Percentiles rank a stretch among this genome's conserved stretches.
These are phyloP conservation scores for Tagetes patula DNA, from an alignment of 129 eudicot species.

Conservation along the genomic window DNA sequence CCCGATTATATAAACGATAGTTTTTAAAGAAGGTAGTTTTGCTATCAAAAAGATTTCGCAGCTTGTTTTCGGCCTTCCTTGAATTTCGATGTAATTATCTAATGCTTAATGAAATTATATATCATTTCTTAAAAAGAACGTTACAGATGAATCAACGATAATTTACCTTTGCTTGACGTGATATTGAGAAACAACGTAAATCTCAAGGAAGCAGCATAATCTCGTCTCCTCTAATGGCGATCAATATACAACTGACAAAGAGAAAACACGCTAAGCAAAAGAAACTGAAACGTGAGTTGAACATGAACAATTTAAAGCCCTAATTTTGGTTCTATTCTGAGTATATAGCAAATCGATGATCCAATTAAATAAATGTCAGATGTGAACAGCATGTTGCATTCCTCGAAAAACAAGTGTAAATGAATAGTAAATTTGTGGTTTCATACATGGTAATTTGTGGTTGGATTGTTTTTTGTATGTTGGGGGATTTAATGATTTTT, in stretches of 20 bases:
- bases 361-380: background rate
- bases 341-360: conserved; percentile 5
- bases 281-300: conserved; percentile 1
- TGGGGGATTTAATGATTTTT: too few species aligned
- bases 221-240: conserved; percentile 24
- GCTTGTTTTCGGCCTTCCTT: too few species aligned
- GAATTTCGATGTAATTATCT: too few species aligned
- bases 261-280: background rate
- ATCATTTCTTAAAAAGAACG: too few species aligned
- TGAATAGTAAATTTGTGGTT: too few species aligned
- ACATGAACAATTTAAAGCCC: conserved; percentile 2
- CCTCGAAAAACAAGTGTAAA: too few species aligned
- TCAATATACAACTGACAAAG: background rate
- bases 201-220: conserved; percentile 28
- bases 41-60: too few species aligned
- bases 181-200: conserved; percentile 23
- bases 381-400: conserved; percentile 1
- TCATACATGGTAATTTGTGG: too few species aligned
- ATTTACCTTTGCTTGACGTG: conserved; percentile 30
- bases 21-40: too few species aligned
- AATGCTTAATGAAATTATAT: too few species aligned
- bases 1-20: too few species aligned
- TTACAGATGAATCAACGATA: conserved; percentile 19
- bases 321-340: conserved; percentile 9
- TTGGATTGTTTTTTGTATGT: too few species aligned